Conservation (phyloP, 176 grass and related monocot genomes). For the Melocanna baccifera region DNA sequence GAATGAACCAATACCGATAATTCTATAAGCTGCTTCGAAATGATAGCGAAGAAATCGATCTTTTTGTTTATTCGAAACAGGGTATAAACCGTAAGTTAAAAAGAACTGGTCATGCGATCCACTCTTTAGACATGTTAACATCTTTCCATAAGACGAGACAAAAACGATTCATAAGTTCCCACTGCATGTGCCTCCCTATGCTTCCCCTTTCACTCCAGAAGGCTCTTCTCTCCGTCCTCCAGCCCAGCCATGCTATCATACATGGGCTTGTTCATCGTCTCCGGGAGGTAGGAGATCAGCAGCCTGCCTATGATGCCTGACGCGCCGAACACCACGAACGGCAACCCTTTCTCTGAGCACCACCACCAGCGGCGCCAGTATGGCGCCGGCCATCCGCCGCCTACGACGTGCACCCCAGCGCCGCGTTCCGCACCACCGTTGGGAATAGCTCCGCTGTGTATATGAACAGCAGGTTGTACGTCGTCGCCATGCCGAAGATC, state of each 20-base stretch:
- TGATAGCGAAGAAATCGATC: no score
- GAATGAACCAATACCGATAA: no score
- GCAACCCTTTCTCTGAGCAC: conserved; percentile 55
- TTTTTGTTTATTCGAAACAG: no score
- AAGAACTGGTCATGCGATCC: neutral
- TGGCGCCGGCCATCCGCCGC: conserved; percentile 62
- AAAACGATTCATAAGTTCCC: neutral
- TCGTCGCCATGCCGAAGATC: conserved; percentile 78
- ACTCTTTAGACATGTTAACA: neutral
- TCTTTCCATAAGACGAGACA: neutral
- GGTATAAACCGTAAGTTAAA: no score
- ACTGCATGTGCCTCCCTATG: neutral
- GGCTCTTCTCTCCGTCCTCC: conserved; percentile 55
- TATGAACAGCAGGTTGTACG: conserved; percentile 77
- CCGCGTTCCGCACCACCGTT: conserved; percentile 71
- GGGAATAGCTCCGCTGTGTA: conserved; percentile 89
- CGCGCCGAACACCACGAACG: conserved; percentile 66
- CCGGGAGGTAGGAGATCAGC: conserved; percentile 57
- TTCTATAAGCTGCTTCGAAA: no score
- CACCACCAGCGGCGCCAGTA: conserved; percentile 76
- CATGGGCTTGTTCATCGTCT: conserved; percentile 74
- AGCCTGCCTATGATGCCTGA: conserved; percentile 52
- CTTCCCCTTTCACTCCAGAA: conserved; percentile 17
- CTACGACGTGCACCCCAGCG: conserved; percentile 55
- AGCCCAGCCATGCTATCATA: conserved; percentile 82